Percentiles rank a stretch among this genome's conserved stretches.
phyloP scores from a whole-genome alignment of 1,139 yeast genomes.

The Arxiozyma slooffiae region DNA sequence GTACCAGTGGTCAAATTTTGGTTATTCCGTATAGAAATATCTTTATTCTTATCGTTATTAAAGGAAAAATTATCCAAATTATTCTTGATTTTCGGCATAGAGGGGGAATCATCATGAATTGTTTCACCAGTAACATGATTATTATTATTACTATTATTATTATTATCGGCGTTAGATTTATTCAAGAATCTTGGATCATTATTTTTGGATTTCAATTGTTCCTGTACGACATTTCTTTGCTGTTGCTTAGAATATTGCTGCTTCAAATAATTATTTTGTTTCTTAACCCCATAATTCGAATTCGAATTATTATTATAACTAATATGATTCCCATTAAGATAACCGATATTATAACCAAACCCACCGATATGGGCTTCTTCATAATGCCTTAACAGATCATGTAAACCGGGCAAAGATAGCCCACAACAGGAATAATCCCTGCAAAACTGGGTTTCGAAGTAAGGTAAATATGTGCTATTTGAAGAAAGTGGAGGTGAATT shows the following conservation, averaged over 20 bases:
- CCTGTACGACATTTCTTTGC: conserved; percentile 19
- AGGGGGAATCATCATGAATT: neutral
- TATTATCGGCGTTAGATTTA: neutral
- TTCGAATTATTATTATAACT: no score
- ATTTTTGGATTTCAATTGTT: conserved; percentile 9
- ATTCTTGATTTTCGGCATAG: no score
- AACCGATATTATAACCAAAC: neutral
- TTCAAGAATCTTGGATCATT: neutral
- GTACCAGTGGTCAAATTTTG: conserved; percentile 2
- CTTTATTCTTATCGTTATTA: no score
- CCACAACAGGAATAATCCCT: conserved; percentile 97
- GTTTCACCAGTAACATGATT: neutral
- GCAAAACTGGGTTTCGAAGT: conserved; percentile 90
- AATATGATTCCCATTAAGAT: conserved; percentile 13
- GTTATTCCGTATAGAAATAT: no score
- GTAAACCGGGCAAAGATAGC: conserved; percentile 78
- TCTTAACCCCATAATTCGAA: conserved; percentile 8
- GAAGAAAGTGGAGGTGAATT: conserved; percentile 4
- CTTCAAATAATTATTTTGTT: conserved; percentile 2
- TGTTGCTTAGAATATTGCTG: conserved; percentile 6
- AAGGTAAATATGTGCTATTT: conserved; percentile 64
- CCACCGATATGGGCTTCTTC: conserved; percentile 92
- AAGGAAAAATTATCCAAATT: no score
- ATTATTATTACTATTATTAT: neutral
- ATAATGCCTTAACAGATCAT: conserved; percentile 85